phyloP scores from a whole-genome alignment of 2,329 filamentous ascomycete genomes.

The Ceratocystis colombiana region DNA sequence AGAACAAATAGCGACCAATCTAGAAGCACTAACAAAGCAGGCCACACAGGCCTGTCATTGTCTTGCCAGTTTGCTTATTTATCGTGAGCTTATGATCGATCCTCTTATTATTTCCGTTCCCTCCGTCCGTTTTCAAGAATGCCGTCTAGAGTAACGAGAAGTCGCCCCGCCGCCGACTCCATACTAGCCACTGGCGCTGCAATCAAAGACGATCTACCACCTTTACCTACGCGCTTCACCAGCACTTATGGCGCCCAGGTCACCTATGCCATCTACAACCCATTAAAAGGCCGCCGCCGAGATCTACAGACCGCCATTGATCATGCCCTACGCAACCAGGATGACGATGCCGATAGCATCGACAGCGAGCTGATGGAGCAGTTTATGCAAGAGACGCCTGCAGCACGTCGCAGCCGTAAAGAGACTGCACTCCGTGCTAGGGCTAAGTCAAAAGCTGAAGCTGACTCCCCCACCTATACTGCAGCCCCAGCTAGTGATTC shows the following conservation, averaged over 20 bases:
- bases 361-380: conserved; percentile 25
- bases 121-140: conserved; percentile 14
- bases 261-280: conserved; percentile 27
- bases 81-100: not conserved
- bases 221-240: conserved; percentile 27
- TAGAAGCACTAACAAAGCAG: not conserved
- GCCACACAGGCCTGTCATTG: not conserved
- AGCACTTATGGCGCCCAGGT: conserved; percentile 29
- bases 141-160: conserved; percentile 16
- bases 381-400: conserved; percentile 24
- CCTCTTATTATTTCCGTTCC: not conserved
- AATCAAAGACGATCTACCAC: conserved; percentile 27
- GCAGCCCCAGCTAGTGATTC: not conserved
- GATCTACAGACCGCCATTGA: conserved; percentile 27
- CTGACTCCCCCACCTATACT: not conserved
- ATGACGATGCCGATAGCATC: conserved; percentile 20
- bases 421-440: conserved; percentile 4
- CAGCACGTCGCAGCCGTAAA: conserved; percentile 15
- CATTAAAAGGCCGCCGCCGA: conserved; percentile 27
- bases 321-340: conserved; percentile 26
- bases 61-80: not conserved
- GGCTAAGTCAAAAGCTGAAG: not conserved
- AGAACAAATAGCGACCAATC: not conserved
- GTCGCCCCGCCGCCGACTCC: conserved; percentile 9
- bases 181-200: conserved; percentile 26